phyloP scores from a whole-genome alignment of 1,139 yeast genomes.

The Trichomonascaceae sp. region DNA sequence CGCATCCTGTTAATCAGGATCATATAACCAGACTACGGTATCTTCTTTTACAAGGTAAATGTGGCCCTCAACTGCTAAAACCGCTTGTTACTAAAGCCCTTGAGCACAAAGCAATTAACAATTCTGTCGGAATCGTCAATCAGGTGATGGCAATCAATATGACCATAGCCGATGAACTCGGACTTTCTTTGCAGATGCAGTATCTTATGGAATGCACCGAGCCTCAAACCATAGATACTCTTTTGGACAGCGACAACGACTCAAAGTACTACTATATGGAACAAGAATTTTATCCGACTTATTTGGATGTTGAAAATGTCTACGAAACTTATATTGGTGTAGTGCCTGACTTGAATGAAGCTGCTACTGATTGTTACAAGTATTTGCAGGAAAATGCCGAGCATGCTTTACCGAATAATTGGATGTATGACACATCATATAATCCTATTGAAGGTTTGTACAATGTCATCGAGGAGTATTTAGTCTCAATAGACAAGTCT shows the following conservation, averaged over 20 bases:
- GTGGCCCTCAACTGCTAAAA: background rate
- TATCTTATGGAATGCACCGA: background rate
- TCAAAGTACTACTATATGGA: background rate
- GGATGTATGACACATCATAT: too few relatives aligned
- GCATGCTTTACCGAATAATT: background rate
- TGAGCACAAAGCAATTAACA: background rate
- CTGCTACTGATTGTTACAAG: background rate
- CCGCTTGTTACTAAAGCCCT: background rate
- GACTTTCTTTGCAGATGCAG: background rate
- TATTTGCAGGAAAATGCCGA: background rate
- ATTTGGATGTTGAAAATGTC: background rate
- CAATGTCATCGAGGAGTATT: background rate
- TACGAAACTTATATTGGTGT: background rate
- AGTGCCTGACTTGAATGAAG: background rate
- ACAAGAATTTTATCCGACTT: background rate
- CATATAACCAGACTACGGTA: background rate
- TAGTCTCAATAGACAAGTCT: background rate
- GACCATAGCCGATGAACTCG: background rate
- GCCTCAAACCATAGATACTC: background rate
- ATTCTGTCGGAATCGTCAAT: too few relatives aligned
- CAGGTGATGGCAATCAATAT: background rate
- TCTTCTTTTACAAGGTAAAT: too few relatives aligned
- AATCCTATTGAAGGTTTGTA: background rate
- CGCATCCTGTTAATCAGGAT: background rate
- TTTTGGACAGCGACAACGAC: too few relatives aligned